Base-by-base conservation (phyloP, 2,329 filamentous ascomycete species). In the Sarocladium brachiariae region DNA sequence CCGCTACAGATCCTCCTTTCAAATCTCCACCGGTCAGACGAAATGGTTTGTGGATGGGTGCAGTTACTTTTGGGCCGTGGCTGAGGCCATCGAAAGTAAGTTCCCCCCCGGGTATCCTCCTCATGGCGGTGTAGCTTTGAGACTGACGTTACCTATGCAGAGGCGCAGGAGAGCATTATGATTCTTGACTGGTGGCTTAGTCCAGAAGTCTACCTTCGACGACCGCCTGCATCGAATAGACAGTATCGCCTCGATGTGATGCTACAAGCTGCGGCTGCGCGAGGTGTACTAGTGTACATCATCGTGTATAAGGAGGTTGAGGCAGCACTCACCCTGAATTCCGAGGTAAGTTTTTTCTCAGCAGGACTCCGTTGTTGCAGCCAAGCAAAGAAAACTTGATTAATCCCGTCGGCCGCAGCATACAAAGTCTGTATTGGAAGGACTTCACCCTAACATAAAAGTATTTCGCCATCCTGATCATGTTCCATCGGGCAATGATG, bases 401-500 rank as follows among this genome's bases (percentile, higher is more conserved):
- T 60, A 57, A 60, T 64, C 52, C 59, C n/a, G n/a, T 63, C n/a
- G 9, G 16, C 14, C 66, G 5, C 49, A 83, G 59, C 89, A 95
- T 62, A 95, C 89, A 4, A 93, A 92, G 61, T 82, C 89, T 61
- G 75, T 77, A 37, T 72, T 96, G 25, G 89, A 96, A 63, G 76
- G 70, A 7, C 74, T 92, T 31, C 88, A 93, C 61, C 81, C 81
- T 8, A 95, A 95, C 61, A 93, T 96, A 65, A 79, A 81, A 39
- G 90, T 96, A 10, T 95, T 96, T 66, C 78, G 91, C 18, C 89
- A 96, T 64, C 92, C 92, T 2, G 91, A 96, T 60, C 91, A 96
- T 70, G 67, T 85, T 4, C 88, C 89, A 1, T 87, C 86, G 57
- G 80, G 81, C 45, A 79, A 87, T 55, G 84, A 81, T 27, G 61